phyloP scores from a whole-genome alignment of 1,284 basidiomycete genomes.

The Rhodotorula sp. region DNA sequence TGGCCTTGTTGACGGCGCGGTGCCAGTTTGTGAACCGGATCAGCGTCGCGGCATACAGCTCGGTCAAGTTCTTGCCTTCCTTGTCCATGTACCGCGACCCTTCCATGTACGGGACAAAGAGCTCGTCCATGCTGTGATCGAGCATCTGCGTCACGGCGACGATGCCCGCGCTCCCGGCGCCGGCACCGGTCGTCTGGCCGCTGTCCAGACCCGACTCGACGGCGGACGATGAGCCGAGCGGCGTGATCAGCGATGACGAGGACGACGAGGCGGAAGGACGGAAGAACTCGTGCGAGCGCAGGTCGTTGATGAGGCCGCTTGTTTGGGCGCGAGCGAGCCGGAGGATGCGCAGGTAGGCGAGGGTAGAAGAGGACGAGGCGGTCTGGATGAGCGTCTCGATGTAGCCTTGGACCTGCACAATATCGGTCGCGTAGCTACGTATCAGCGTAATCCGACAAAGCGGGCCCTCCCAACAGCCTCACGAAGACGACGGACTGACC shows the following conservation, averaged over 20 bases:
- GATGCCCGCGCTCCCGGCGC: slow-evolving; percentile 30
- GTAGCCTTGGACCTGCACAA: slow-evolving; percentile 86
- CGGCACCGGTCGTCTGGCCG: slow-evolving; percentile 7
- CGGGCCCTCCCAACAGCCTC: too few relatives aligned
- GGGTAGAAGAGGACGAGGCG: slow-evolving; percentile 71
- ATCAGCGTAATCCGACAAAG: too few relatives aligned
- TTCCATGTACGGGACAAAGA: slow-evolving; percentile 89
- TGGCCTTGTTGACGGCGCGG: slow-evolving; percentile 65
- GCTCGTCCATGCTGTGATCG: slow-evolving; percentile 90
- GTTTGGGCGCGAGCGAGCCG: slow-evolving; percentile 82
- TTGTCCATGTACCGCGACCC: slow-evolving; percentile 87
- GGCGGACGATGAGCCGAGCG: slow-evolving; percentile 12
- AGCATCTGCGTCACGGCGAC: slow-evolving; percentile 72
- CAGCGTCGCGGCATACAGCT: slow-evolving; percentile 76
- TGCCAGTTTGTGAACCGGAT: slow-evolving; percentile 82
- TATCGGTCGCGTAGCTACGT: background rate
- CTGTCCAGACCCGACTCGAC: background rate
- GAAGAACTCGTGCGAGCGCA: slow-evolving; percentile 83
- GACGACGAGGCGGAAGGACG: slow-evolving; percentile 52
- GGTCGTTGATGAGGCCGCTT: slow-evolving; percentile 78
- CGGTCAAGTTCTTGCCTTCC: slow-evolving; percentile 81
- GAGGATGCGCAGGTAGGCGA: slow-evolving; percentile 87
- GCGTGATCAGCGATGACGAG: slow-evolving; percentile 14
- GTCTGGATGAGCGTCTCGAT: slow-evolving; percentile 79
- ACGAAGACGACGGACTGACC: slow-evolving; percentile 54